Evolutionary conservation across 2,329 filamentous ascomycete genomes (phyloP).

Genomic region (Curvularia lunata): DNA sequence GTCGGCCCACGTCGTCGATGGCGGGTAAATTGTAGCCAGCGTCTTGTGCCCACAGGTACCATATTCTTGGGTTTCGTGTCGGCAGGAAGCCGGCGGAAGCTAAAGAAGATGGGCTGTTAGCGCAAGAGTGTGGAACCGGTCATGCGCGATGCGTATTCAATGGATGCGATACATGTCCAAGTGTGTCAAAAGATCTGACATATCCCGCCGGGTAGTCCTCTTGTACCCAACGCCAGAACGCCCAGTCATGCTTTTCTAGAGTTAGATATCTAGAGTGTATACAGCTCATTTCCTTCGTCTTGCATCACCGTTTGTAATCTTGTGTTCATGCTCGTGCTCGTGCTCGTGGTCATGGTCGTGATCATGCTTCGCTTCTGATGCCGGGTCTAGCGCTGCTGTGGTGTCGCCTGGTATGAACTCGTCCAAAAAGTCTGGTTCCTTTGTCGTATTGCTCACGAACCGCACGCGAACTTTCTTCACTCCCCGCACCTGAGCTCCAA

Average conservation of each 20-base stretch:
- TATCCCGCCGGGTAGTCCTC: slow-evolving; percentile 26
- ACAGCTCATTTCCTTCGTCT: slow-evolving; percentile 33
- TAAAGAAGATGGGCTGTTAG: slow-evolving; percentile 5
- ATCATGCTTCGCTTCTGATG: slow-evolving; percentile 29
- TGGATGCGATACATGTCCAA: slow-evolving; percentile 9
- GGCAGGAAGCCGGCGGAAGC: slow-evolving; percentile 11
- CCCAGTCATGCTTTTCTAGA: slow-evolving; percentile 30
- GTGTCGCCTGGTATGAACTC: slow-evolving; percentile 61
- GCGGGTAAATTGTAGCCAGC: slow-evolving; percentile 29
- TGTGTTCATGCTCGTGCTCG: slow-evolving; percentile 34
- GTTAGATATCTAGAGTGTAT: slow-evolving; percentile 9
- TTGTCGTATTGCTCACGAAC: slow-evolving; percentile 74
- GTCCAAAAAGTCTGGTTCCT: slow-evolving; percentile 68
- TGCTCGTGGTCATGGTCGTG: slow-evolving; percentile 38
- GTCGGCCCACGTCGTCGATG: no score
- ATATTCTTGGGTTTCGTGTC: slow-evolving; percentile 7
- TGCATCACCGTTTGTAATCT: slow-evolving; percentile 25
- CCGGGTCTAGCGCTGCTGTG: slow-evolving; percentile 39
- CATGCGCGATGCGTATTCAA: background rate
- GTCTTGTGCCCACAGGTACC: slow-evolving; percentile 5
- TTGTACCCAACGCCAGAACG: slow-evolving; percentile 31
- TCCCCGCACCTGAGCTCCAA: slow-evolving; percentile 80
- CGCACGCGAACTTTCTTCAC: slow-evolving; percentile 83
- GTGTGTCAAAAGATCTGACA: slow-evolving; percentile 5
- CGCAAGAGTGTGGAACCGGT: background rate